Conservation (phyloP, 352 stramenopile genomes). For the Globisporangium lucens region DNA sequence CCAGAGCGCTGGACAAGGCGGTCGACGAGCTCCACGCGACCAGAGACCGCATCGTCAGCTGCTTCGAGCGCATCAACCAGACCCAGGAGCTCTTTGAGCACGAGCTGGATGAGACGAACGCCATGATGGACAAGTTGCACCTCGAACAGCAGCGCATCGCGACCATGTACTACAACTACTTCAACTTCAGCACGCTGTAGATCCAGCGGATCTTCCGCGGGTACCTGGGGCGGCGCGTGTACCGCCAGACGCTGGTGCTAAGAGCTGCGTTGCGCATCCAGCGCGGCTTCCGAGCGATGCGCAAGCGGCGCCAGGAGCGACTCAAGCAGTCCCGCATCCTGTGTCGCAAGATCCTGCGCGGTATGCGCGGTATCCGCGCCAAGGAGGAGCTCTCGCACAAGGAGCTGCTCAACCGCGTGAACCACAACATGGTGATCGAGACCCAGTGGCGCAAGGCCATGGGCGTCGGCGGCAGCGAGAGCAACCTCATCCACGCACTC, state of each 20-base stretch:
- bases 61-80: conserved; percentile 33
- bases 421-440: conserved; percentile 65
- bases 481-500: conserved; percentile 44
- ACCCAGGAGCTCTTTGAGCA: conserved; percentile 30
- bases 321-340: conserved; percentile 35
- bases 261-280: conserved; percentile 48
- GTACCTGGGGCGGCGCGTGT: conserved; percentile 54
- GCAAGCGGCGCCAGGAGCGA: conserved; percentile 24
- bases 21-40: conserved; percentile 21
- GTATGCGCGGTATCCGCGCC: conserved; percentile 35
- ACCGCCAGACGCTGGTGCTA: conserved; percentile 33
- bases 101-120: conserved; percentile 26
- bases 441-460: conserved; percentile 64
- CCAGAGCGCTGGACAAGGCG: conserved; percentile 26
- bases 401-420: conserved; percentile 49
- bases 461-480: conserved; percentile 56
- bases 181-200: conserved; percentile 35
- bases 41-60: conserved; percentile 14
- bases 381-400: conserved; percentile 43
- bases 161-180: conserved; percentile 23
- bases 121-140: conserved; percentile 23
- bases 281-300: conserved; percentile 37
- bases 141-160: conserved; percentile 26
- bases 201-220: conserved; percentile 91
- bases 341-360: conserved; percentile 50